Evolutionary conservation across 2,329 filamentous ascomycete species (phyloP).

Genomic region (Phoma sp.): DNA sequence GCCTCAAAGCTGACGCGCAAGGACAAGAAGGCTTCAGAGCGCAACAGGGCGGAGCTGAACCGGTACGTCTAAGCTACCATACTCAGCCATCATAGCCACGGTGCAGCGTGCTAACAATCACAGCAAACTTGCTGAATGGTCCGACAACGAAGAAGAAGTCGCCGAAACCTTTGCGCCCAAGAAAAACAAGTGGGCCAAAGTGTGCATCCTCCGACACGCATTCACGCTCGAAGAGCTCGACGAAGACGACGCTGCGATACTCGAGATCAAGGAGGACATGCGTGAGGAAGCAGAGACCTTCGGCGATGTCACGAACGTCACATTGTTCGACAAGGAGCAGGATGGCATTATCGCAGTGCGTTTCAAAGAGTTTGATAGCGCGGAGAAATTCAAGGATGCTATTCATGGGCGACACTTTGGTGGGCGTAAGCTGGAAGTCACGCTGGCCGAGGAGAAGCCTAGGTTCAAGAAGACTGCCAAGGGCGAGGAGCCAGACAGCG

Average conservation of each 20-base stretch:
- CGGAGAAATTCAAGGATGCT: conserved; percentile 35
- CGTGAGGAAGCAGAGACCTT: conserved; percentile 87
- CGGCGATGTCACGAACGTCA: conserved; percentile 87
- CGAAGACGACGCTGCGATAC: conserved; percentile 80
- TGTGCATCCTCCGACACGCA: conserved; percentile 90
- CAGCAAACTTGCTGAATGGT: conserved; percentile 93
- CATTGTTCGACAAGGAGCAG: conserved; percentile 85
- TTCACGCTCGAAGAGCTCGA: conserved; percentile 87
- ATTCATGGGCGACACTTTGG: conserved; percentile 32
- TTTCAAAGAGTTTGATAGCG: conserved; percentile 75
- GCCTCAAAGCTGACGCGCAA: conserved; percentile 62
- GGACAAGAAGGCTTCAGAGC: conserved; percentile 89
- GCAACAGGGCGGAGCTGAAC: conserved; percentile 88
- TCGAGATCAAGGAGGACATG: conserved; percentile 95
- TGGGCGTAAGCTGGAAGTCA: conserved; percentile 22
- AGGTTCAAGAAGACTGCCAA: conserved; percentile 42
- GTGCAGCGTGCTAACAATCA: conserved; percentile 12
- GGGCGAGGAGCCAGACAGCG: conserved; percentile 28
- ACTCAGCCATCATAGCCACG: not conserved
- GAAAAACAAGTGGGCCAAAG: conserved; percentile 72
- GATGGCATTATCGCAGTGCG: conserved; percentile 86
- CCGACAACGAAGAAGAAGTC: conserved; percentile 75
- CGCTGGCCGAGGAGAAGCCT: conserved; percentile 37
- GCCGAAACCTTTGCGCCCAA: conserved; percentile 53
- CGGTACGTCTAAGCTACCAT: conserved; percentile 48